phyloP scores from a whole-genome alignment of 345 rosid genomes.

The Xanthoceras sorbifolium region DNA sequence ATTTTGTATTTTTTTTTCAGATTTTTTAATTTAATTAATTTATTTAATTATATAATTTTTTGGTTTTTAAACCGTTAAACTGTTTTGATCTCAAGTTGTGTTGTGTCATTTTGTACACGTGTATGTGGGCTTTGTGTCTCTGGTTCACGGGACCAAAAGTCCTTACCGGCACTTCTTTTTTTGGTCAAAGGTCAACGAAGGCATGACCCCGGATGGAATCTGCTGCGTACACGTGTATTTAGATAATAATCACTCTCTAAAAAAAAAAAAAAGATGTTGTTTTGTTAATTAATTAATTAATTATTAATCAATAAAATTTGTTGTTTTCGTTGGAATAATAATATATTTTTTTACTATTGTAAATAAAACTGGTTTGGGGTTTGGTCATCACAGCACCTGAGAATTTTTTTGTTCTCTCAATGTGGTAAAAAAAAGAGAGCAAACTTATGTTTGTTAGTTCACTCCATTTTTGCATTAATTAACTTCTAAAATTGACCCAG shows the following conservation, averaged over 20 bases:
- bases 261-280: background rate
- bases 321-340: background rate
- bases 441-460: background rate
- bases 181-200: conserved; percentile 18
- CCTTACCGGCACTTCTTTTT: background rate
- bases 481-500: background rate
- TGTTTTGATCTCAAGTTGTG: conserved; percentile 8
- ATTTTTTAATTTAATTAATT: background rate
- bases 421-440: background rate
- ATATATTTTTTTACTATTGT: too few relatives aligned
- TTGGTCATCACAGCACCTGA: background rate
- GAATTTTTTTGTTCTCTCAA: background rate
- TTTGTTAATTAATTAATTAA: background rate
- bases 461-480: background rate
- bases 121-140: conserved; percentile 26
- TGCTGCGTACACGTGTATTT: conserved; percentile 12
- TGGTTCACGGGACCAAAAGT: conserved; percentile 25
- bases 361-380: too few relatives aligned
- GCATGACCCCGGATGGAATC: conserved; percentile 10
- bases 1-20: background rate
- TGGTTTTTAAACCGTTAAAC: background rate
- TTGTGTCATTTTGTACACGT: conserved; percentile 17
- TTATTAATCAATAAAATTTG: too few relatives aligned
- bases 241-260: background rate
- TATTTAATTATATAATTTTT: background rate